These are phyloP conservation scores for Zoysia pacifica DNA, from an alignment of 176 grass and related monocot species.

Conservation along the genomic window DNA sequence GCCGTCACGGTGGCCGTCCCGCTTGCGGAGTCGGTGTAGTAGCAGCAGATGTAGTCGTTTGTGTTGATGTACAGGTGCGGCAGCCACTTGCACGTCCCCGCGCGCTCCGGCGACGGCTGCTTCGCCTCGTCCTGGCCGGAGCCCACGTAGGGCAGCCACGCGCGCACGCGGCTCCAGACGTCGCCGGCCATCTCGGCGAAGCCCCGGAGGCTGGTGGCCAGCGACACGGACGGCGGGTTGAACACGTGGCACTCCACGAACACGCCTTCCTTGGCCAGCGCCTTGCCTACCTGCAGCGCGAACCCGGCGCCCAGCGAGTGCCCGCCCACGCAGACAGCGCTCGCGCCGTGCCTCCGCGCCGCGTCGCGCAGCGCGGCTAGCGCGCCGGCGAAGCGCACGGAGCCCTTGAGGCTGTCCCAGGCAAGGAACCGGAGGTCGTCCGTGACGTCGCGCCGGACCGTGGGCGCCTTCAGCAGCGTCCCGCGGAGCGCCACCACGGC, in stretches of 20 bases:
- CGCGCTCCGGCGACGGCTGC: slow-evolving; percentile 1
- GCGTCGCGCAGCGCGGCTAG: slow-evolving; percentile 53
- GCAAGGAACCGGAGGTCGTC: slow-evolving; percentile 81
- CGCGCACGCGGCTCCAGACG: slow-evolving; percentile 54
- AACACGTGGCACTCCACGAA: slow-evolving; percentile 93
- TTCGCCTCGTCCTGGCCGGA: neutral
- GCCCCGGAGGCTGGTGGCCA: slow-evolving; percentile 66
- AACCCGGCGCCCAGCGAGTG: slow-evolving; percentile 86
- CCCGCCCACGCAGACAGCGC: slow-evolving; percentile 59
- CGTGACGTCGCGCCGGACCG: slow-evolving; percentile 54
- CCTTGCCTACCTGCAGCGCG: slow-evolving; percentile 83
- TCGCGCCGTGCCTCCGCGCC: slow-evolving; percentile 37
- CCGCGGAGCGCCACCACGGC: slow-evolving; percentile 69
- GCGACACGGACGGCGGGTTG: slow-evolving; percentile 85
- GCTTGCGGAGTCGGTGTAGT: slow-evolving; percentile 64
- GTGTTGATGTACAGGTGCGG: slow-evolving; percentile 88
- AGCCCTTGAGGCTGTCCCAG: slow-evolving; percentile 82
- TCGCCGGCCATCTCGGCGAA: slow-evolving; percentile 67
- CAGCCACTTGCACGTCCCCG: slow-evolving; percentile 58
- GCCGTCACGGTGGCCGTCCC: slow-evolving; percentile 55
- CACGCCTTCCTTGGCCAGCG: slow-evolving; percentile 71
- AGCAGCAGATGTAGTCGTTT: slow-evolving; percentile 88
- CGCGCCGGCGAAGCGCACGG: slow-evolving; percentile 66
- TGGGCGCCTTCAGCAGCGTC: slow-evolving; percentile 58
- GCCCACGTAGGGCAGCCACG: slow-evolving; percentile 52